These are phyloP conservation scores for Linum usitatissimum DNA, from an alignment of 345 rosid genomes.

Conservation along the genomic window DNA sequence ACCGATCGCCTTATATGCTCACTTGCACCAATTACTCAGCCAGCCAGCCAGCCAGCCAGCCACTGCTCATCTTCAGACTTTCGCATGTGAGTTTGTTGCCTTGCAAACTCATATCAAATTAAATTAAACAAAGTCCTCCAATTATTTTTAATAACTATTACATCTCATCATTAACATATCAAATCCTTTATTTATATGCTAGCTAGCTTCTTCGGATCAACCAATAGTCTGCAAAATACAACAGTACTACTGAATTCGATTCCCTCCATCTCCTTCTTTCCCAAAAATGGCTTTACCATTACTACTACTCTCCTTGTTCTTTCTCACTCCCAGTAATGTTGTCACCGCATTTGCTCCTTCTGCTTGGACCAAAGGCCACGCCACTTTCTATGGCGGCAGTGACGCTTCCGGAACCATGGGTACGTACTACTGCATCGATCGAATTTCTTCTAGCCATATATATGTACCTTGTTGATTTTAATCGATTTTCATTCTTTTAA, in stretches of 20 bases:
- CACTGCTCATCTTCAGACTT: too few relatives aligned
- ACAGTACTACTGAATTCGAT: background rate
- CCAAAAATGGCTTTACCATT: constrained; percentile 1
- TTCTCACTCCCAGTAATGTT: constrained; percentile 18
- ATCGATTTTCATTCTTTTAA: background rate
- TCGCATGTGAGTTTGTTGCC: too few relatives aligned
- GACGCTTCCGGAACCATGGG: constrained; percentile 65
- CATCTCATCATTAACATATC: too few relatives aligned
- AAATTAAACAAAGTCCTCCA: too few relatives aligned
- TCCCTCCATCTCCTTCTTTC: constrained; percentile 12
- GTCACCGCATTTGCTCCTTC: constrained; percentile 34
- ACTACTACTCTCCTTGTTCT: constrained; percentile 20
- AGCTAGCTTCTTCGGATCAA: background rate
- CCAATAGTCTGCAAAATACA: background rate
- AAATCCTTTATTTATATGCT: background rate
- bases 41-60: too few relatives aligned
- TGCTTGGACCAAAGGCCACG: constrained; percentile 38
- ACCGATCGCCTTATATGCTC: too few relatives aligned
- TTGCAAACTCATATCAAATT: too few relatives aligned
- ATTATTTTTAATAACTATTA: too few relatives aligned
- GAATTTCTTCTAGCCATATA: background rate
- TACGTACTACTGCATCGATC: background rate
- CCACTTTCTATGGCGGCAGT: constrained; percentile 56
- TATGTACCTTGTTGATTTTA: background rate
- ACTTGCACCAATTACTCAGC: too few relatives aligned